Evolutionary conservation across 2,329 filamentous ascomycete species (phyloP).

Genomic region (Beauveria sp.): DNA sequence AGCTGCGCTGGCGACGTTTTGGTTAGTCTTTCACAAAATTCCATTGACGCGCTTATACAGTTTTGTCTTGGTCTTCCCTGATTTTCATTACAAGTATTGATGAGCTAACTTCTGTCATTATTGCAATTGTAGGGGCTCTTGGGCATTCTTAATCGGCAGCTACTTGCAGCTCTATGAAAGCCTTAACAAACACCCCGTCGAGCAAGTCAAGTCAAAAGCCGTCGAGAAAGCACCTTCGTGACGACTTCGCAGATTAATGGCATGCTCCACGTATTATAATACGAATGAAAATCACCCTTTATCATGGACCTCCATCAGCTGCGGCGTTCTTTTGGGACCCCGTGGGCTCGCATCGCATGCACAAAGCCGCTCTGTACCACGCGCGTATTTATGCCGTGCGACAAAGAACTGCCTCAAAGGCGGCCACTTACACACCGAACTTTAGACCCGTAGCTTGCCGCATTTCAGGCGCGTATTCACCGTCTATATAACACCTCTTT

Average conservation of each 20-base stretch:
- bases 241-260: too few relatives aligned
- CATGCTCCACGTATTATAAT: too few relatives aligned
- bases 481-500: background rate
- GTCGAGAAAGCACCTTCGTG: background rate
- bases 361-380: background rate
- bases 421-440: background rate
- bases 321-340: background rate
- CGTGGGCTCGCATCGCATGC: background rate
- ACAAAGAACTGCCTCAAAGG: background rate
- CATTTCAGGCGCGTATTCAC: background rate
- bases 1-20: slow-evolving; percentile 24
- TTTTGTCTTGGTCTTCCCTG: too few relatives aligned
- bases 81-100: slow-evolving; percentile 32
- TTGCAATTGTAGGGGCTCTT: slow-evolving; percentile 23
- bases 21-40: slow-evolving; percentile 20
- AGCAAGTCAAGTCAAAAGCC: background rate
- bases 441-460: background rate
- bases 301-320: background rate
- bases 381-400: background rate
- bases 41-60: background rate
- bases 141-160: slow-evolving; percentile 29
- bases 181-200: slow-evolving; percentile 19
- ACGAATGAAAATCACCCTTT: too few relatives aligned
- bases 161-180: slow-evolving; percentile 20
- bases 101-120: slow-evolving; percentile 34